These are phyloP conservation scores for Neofusicoccum parvum DNA, from an alignment of 2,329 filamentous ascomycete genomes.

Conservation along the genomic window DNA sequence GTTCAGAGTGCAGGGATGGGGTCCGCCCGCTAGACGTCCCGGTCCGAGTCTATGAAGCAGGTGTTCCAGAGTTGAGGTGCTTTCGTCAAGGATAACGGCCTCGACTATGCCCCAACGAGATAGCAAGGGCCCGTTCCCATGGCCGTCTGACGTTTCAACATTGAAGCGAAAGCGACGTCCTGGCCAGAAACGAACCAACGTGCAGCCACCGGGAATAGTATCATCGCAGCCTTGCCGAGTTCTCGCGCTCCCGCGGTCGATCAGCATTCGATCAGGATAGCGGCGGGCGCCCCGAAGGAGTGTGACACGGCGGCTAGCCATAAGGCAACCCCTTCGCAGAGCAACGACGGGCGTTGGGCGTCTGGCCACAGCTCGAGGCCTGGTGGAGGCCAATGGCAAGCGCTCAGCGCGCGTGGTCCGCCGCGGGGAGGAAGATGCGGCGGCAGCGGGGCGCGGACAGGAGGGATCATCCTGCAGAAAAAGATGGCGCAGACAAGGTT, in stretches of 20 bases:
- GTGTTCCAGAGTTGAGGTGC: constrained; percentile 21
- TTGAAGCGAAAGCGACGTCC: constrained; percentile 12
- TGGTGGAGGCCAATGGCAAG: neutral
- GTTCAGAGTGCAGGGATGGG: constrained; percentile 4
- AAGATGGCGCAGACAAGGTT: constrained; percentile 20
- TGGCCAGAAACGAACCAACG: neutral
- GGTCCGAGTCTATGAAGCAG: constrained; percentile 10
- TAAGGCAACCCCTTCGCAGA: constrained; percentile 19
- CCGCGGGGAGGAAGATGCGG: neutral
- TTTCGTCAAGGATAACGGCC: constrained; percentile 16
- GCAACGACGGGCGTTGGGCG: constrained; percentile 7
- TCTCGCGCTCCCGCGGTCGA: constrained; percentile 6
- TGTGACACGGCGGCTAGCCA: constrained; percentile 14
- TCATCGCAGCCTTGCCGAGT: constrained; percentile 5
- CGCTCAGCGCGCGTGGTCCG: neutral
- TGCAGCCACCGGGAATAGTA: constrained; percentile 10
- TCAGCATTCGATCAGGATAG: constrained; percentile 9
- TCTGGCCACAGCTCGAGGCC: neutral
- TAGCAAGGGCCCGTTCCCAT: constrained; percentile 2
- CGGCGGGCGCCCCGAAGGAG: constrained; percentile 18
- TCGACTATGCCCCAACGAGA: neutral
- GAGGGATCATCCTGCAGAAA: constrained; percentile 9
- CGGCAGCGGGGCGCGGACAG: neutral
- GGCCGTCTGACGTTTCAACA: constrained; percentile 5
- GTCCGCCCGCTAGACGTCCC: neutral